phyloP scores from a whole-genome alignment of 2,329 filamentous ascomycete genomes.

The Microsporum ferrugineum region DNA sequence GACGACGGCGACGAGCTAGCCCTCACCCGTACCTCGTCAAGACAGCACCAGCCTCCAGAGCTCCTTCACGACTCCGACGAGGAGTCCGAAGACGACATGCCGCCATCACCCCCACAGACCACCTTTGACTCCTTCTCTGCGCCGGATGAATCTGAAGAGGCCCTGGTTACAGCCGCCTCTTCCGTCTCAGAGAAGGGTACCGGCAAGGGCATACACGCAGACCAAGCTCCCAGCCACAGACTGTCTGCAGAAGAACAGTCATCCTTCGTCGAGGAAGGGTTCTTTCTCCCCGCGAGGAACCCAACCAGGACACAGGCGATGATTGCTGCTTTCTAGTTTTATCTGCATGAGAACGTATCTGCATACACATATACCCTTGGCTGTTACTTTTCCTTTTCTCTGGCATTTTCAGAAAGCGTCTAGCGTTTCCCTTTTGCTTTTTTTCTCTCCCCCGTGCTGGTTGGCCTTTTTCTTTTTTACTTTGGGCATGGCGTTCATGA shows the following conservation, averaged over 20 bases:
- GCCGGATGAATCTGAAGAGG: not conserved
- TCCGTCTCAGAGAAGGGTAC: not conserved
- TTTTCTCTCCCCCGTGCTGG: not conserved
- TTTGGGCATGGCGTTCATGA: not conserved
- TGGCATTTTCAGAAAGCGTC: not conserved
- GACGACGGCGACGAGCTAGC: constrained; percentile 51
- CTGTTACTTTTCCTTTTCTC: not conserved
- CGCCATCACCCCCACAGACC: constrained; percentile 52
- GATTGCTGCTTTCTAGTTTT: not conserved
- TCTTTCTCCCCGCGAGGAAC: not conserved
- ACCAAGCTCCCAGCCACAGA: not conserved
- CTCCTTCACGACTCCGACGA: constrained; percentile 46
- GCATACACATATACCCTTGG: not conserved
- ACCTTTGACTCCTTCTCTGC: constrained; percentile 47
- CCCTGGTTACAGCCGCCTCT: not conserved
- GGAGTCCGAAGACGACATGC: constrained; percentile 57
- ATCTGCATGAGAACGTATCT: not conserved
- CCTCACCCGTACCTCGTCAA: constrained; percentile 56
- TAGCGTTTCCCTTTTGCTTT: not conserved
- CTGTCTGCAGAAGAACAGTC: constrained; percentile 4
- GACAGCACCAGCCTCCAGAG: constrained; percentile 44
- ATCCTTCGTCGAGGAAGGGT: constrained; percentile 4
- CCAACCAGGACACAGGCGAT: not conserved
- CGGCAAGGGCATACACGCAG: not conserved
- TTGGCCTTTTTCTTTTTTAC: not conserved